A percentile compares a stretch with the other conserved stretches of the same genome.
These are phyloP conservation scores for Phanerodontia chrysosporium DNA, from an alignment of 768 basidiomycete genomes.

Conservation along the genomic window DNA sequence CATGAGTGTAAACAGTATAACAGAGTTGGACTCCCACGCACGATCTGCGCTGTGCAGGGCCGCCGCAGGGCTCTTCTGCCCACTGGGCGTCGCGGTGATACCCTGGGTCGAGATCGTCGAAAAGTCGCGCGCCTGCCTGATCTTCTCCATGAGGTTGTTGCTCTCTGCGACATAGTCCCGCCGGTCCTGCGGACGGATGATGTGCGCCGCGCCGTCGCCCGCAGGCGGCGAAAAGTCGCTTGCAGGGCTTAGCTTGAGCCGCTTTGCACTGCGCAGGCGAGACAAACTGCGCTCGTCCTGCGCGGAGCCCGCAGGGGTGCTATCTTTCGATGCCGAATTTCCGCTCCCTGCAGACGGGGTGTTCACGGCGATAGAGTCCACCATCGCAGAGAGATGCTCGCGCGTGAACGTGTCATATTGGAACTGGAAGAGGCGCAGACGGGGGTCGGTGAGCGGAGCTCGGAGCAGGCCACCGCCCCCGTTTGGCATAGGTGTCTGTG, in stretches of 20 bases:
- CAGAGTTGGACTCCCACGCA: neutral
- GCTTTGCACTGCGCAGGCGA: slow-evolving; percentile 71
- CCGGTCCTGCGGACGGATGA: slow-evolving; percentile 47
- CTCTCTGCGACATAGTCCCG: slow-evolving; percentile 80
- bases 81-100: slow-evolving; percentile 31
- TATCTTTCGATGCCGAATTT: slow-evolving; percentile 34
- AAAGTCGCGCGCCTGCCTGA: slow-evolving; percentile 72
- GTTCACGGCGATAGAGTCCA: slow-evolving; percentile 89
- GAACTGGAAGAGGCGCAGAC: slow-evolving; percentile 84
- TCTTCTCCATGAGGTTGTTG: slow-evolving; percentile 72
- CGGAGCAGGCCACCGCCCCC: slow-evolving; percentile 16
- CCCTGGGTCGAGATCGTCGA: slow-evolving; percentile 67
- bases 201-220: slow-evolving; percentile 42
- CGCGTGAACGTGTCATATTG: slow-evolving; percentile 96
- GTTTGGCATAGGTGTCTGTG: slow-evolving; percentile 22
- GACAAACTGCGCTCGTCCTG: slow-evolving; percentile 43
- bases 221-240: slow-evolving; percentile 39
- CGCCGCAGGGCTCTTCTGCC: slow-evolving; percentile 7
- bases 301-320: slow-evolving; percentile 38
- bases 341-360: slow-evolving; percentile 53
- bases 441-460: slow-evolving; percentile 56
- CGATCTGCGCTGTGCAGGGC: neutral
- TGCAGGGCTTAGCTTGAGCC: slow-evolving; percentile 54
- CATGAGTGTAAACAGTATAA: neutral
- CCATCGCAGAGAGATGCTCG: slow-evolving; percentile 89